Percentiles rank a stretch among this genome's conserved stretches.
Conservation (phyloP, 2,329 filamentous ascomycete species). For the Aspergillus eucalypticola region DNA sequence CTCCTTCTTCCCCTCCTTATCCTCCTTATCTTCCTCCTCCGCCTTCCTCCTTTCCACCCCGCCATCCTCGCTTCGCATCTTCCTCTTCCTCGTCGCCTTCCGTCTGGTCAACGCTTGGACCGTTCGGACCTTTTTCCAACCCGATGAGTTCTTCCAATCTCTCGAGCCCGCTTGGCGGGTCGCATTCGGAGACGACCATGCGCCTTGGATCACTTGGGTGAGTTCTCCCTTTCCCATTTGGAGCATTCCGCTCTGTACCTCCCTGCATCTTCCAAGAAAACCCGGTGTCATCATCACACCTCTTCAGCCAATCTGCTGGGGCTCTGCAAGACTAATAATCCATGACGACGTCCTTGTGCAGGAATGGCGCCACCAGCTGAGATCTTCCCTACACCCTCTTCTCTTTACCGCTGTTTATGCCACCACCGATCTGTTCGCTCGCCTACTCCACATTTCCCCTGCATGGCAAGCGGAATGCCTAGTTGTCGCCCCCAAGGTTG, state of each 20-base stretch:
- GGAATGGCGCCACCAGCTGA: slow-evolving; percentile 90
- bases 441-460: slow-evolving; percentile 55
- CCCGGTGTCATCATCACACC: not conserved
- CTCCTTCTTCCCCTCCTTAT: slow-evolving; percentile 7
- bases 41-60: slow-evolving; percentile 13
- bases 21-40: slow-evolving; percentile 5
- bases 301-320: not conserved
- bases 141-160: slow-evolving; percentile 95
- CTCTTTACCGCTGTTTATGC: slow-evolving; percentile 79
- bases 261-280: not conserved
- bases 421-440: slow-evolving; percentile 58
- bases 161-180: slow-evolving; percentile 92
- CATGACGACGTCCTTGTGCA: slow-evolving; percentile 41
- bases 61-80: slow-evolving; percentile 23
- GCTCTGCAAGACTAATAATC: slow-evolving; percentile 6
- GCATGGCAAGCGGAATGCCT: slow-evolving; percentile 65
- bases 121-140: slow-evolving; percentile 91
- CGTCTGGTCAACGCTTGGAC: slow-evolving; percentile 78
- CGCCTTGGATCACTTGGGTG: slow-evolving; percentile 97
- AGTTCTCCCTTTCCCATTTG: slow-evolving; percentile 31
- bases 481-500: slow-evolving; percentile 68
- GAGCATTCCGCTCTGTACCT: not conserved
- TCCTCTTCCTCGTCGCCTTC: slow-evolving; percentile 59
- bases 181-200: slow-evolving; percentile 73
- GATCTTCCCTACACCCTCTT: slow-evolving; percentile 87